Conservation (phyloP, 2,329 filamentous ascomycete genomes). For the Penicillium polonicum region DNA sequence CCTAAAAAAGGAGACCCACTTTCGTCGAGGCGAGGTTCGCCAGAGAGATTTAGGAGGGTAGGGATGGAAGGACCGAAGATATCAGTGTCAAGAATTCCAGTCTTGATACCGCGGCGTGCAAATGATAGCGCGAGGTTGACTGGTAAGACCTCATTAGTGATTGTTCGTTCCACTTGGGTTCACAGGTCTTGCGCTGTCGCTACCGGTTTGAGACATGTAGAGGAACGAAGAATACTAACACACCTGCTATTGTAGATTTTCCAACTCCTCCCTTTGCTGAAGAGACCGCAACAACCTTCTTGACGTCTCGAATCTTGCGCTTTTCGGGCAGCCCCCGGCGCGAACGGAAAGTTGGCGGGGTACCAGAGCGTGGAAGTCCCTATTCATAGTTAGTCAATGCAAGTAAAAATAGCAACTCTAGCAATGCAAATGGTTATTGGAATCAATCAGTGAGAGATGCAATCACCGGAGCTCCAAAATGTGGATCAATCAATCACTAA, state of each 20-base stretch:
- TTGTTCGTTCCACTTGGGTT: neutral
- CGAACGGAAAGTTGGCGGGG: conserved; percentile 65
- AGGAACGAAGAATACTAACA: conserved; percentile 17
- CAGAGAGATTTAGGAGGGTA: conserved; percentile 78
- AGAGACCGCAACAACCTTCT: conserved; percentile 92
- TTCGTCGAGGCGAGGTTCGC: conserved; percentile 71
- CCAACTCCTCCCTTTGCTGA: conserved; percentile 98
- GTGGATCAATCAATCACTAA: conserved; percentile 37
- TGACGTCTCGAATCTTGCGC: conserved; percentile 76
- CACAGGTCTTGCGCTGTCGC: neutral
- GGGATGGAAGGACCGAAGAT: conserved; percentile 96
- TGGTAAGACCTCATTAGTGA: conserved; percentile 20
- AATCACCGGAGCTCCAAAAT: neutral
- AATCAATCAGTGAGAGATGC: neutral
- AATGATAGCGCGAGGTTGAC: conserved; percentile 83
- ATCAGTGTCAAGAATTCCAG: conserved; percentile 90
- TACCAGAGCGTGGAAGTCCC: conserved; percentile 80
- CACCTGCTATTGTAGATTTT: conserved; percentile 88
- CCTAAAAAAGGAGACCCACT: conserved; percentile 54
- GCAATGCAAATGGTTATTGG: neutral
- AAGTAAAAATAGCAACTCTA: neutral
- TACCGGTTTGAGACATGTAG: neutral
- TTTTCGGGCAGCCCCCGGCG: conserved; percentile 79
- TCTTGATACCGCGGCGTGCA: conserved; percentile 74
- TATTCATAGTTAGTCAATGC: conserved; percentile 38